Evolutionary conservation across 1,284 basidiomycete genomes (phyloP), one percentile per base, ranked within the genome.

Genomic region (Kalmanozyma brasiliensis): DNA sequence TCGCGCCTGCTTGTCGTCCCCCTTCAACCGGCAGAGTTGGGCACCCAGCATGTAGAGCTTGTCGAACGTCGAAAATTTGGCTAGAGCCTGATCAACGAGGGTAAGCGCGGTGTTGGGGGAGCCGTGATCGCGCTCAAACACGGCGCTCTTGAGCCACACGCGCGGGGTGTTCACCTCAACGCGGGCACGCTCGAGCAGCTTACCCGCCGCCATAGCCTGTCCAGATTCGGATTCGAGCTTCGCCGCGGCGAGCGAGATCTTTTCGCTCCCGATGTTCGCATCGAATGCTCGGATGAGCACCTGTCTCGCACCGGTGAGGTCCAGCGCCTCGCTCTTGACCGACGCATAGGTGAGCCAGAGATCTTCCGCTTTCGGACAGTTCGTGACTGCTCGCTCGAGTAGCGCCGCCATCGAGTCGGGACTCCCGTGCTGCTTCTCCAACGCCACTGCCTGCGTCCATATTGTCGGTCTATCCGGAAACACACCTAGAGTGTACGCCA

Each of bases 111-210:
- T 86, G n/a, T 88, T 86, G 6, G 87, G 84, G 60, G 89, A 87
- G 1, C 90, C 90, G 80, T 94, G 90, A 78, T 95, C 91, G 4
- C 94, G 87, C 80, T 97, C 94, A 72, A 98, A 93, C 0, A 93
- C 91, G 1, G 91, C 94, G 6, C 91, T 93, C 83, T 98, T 98
- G 91, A 98, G 92, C 95, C 95, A 98, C 68, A 94, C 94, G 81
- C 93, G 85, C 74, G 94, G 90, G 0, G 94, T 95, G 76, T 92
- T 90, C 0, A 94, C 94, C 22, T 95, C 91, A 13, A 88, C 89
- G 52, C 94, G 86, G 8, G 95, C 95, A 66, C 94, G 89, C 51
- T 91, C 88, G 58, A 98, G 86, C 52, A 99, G 84, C 82, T 93
- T 89, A 55, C 89, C 85, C 0, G 95, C 95, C 11, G 92, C 93